Percentiles rank a stretch among this genome's conserved stretches.
phyloP scores from a whole-genome alignment of 108 stramenopile species.

The Pseudonitzschia multistriata region DNA sequence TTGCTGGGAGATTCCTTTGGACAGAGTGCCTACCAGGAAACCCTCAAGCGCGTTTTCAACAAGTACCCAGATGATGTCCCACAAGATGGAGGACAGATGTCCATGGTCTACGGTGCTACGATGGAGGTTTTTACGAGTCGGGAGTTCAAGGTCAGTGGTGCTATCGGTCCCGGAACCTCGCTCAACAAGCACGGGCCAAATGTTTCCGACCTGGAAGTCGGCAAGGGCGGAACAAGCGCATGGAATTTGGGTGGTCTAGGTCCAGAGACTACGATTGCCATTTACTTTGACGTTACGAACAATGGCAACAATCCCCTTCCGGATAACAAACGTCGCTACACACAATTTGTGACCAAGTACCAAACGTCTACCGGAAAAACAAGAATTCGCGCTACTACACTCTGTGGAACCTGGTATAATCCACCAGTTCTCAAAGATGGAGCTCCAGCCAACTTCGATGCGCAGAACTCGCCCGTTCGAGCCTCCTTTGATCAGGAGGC shows the following conservation, averaged over 20 bases:
- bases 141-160: slow-evolving; percentile 93
- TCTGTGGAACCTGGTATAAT: slow-evolving; percentile 94
- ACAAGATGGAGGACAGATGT: slow-evolving; percentile 86
- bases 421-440: slow-evolving; percentile 58
- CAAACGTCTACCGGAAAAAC: slow-evolving; percentile 91
- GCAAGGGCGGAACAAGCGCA: slow-evolving; percentile 96
- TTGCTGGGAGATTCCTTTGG: slow-evolving; percentile 96
- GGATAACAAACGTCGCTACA: slow-evolving; percentile 86
- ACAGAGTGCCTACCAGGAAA: slow-evolving; percentile 98
- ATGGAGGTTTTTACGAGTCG: slow-evolving; percentile 89
- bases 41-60: slow-evolving; percentile 91
- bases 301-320: slow-evolving; percentile 77
- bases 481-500: slow-evolving; percentile 98
- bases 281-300: slow-evolving; percentile 98
- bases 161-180: slow-evolving; percentile 86
- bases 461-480: slow-evolving; percentile 68
- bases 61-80: slow-evolving; percentile 80
- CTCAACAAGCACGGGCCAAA: slow-evolving; percentile 86
- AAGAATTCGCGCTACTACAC: slow-evolving; percentile 92
- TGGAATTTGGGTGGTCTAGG: slow-evolving; percentile 97
- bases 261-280: slow-evolving; percentile 93
- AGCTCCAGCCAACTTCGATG: slow-evolving; percentile 35
- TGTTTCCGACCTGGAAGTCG: slow-evolving; percentile 94
- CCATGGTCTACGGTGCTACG: slow-evolving; percentile 92
- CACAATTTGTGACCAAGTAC: slow-evolving; percentile 98